phyloP scores from a whole-genome alignment of 2,329 filamentous ascomycete genomes.

The Cytospora schulzeri region DNA sequence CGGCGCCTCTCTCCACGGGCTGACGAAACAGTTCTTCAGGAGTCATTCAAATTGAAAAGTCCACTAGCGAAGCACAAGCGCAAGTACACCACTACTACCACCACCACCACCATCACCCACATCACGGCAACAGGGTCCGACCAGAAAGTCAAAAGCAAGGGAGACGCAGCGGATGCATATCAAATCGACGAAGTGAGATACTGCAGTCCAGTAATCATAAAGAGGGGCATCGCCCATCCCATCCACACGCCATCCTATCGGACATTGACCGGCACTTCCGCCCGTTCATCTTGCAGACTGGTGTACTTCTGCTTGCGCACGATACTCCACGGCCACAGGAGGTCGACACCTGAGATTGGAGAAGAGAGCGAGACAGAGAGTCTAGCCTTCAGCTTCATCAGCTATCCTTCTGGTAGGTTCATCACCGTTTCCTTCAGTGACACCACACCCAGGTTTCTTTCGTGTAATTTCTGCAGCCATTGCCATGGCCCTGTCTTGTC shows the following conservation, averaged over 20 bases:
- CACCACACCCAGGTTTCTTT: neutral
- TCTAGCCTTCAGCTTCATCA: neutral
- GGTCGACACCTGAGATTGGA: neutral
- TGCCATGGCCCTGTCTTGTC: slow-evolving; percentile 10
- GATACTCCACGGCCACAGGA: neutral
- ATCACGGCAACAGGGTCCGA: slow-evolving; percentile 9
- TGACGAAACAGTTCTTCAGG: neutral
- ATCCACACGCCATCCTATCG: slow-evolving; percentile 10
- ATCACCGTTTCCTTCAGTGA: slow-evolving; percentile 5
- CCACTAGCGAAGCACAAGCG: slow-evolving; percentile 11
- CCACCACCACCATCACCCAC: too few species aligned
- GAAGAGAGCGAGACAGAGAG: neutral
- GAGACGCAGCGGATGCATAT: slow-evolving; percentile 16
- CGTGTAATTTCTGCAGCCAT: slow-evolving; percentile 16
- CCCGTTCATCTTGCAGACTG: slow-evolving; percentile 20
- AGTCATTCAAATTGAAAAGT: neutral
- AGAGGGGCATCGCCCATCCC: slow-evolving; percentile 19
- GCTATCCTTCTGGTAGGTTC: slow-evolving; percentile 2
- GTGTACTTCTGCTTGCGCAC: slow-evolving; percentile 6
- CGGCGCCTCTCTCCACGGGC: slow-evolving; percentile 11
- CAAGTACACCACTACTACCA: slow-evolving; percentile 3
- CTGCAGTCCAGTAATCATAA: slow-evolving; percentile 5
- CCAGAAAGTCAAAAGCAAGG: neutral
- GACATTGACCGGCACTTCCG: slow-evolving; percentile 22
- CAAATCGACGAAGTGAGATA: slow-evolving; percentile 13